Base-by-base conservation (phyloP, 208 protist species). In the Wallacemonas collosoma region DNA sequence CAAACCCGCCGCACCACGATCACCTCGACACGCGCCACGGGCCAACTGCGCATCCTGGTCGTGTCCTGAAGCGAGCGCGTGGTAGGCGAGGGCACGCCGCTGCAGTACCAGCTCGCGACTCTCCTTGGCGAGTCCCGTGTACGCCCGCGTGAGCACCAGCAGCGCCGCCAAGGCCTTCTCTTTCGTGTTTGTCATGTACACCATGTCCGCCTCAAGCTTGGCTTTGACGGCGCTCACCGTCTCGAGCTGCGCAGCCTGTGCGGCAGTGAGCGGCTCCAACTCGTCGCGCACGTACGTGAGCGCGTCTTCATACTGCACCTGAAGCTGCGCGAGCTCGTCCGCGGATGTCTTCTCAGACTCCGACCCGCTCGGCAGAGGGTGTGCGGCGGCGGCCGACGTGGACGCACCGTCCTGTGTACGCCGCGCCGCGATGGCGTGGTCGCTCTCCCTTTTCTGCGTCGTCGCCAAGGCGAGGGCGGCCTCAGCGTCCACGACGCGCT, bases 81-180 rank as follows among this genome's bases (percentile, higher is more conserved):
- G 77, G n/a, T 61, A 79, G n/a, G 53, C 48, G 8, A 89, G 53
- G 2, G 85, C 85, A 43, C 43, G 69, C 14, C 85, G 81, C 53
- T 90, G 81, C 61, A 82, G 76, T 41, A 77, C 35, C 67, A 87
- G 79, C 54, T 90, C 85, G 6, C 72, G 73, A 12, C 68, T 61
- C 17, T 90, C 85, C 51, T 75, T 73, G 58, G 70, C 68, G 7
- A 79, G 50, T 17, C 85, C 85, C 7, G 78, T 78, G 61, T 83
- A 76, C 26, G 76, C 81, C 40, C 85, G 80, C 14, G 79, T 51
- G 6, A 77, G 41, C 8, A 87, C 45, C 40, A 83, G 51, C 62
- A 81, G 66, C 14, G 71, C 72, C 54, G 83, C 80, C 61, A 77
- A 2, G 39, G 48, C 48, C 5, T 12, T 55, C 7, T 36, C 56